Percentiles rank a stretch among this genome's conserved stretches.
These are phyloP conservation scores for Lindgomyces ingoldianus DNA, from an alignment of 495 filamentous ascomycete species.

Conservation along the genomic window DNA sequence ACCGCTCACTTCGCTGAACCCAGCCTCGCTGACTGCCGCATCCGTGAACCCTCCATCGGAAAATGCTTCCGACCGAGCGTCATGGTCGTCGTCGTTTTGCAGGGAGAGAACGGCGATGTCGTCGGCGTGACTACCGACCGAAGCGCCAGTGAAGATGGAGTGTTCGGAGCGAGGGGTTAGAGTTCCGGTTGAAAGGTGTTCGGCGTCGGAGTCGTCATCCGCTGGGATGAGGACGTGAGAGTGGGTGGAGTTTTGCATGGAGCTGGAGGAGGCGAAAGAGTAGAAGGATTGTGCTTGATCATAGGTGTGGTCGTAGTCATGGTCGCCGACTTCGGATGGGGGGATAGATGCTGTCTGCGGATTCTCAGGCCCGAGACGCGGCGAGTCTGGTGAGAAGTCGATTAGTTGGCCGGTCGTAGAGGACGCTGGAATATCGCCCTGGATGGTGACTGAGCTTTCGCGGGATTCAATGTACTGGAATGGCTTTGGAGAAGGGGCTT, in stretches of 20 bases:
- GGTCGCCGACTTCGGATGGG: slow-evolving; percentile 15
- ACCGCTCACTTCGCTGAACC: slow-evolving; percentile 29
- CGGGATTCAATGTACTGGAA: slow-evolving; percentile 27
- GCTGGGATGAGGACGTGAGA: neutral
- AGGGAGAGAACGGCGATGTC: slow-evolving; percentile 34
- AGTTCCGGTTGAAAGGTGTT: slow-evolving; percentile 33
- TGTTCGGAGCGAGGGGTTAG: slow-evolving; percentile 35
- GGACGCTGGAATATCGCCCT: slow-evolving; percentile 7
- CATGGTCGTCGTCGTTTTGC: slow-evolving; percentile 35
- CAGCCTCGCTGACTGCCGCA: slow-evolving; percentile 20
- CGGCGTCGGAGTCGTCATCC: slow-evolving; percentile 15
- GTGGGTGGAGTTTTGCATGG: slow-evolving; percentile 3
- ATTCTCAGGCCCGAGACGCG: slow-evolving; percentile 4
- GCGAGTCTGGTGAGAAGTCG: slow-evolving; percentile 26
- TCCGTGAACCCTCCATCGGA: slow-evolving; percentile 36
- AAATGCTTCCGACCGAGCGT: slow-evolving; percentile 33
- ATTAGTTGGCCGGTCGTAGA: slow-evolving; percentile 15
- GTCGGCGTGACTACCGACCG: slow-evolving; percentile 29
- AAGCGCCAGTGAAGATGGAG: slow-evolving; percentile 27
- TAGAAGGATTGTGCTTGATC: slow-evolving; percentile 35
- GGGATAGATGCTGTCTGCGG: slow-evolving; percentile 27
- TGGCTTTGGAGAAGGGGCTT: slow-evolving; percentile 21
- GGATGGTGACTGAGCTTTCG: slow-evolving; percentile 31
- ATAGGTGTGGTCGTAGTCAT: slow-evolving; percentile 18
- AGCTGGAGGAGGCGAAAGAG: slow-evolving; percentile 23